Percentiles rank a stretch among this genome's conserved stretches.
Evolutionary conservation across 2,329 filamentous ascomycete species (phyloP).

Genomic region (Fusarium anguioides): DNA sequence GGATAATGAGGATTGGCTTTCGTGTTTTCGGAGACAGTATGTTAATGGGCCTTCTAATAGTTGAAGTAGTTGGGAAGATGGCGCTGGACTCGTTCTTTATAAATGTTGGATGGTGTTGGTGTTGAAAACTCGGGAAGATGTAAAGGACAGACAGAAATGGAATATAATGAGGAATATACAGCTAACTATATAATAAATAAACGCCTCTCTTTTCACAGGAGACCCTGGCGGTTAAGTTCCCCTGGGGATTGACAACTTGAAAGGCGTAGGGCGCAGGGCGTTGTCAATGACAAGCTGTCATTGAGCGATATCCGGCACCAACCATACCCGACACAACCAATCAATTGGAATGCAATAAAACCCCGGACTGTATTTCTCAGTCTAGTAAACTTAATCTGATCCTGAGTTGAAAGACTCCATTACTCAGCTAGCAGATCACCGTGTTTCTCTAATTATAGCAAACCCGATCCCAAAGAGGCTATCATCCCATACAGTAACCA

Average conservation of each 20-base stretch:
- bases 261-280: conserved; percentile 11
- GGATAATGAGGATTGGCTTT: conserved; percentile 45
- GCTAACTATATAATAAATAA: rapidly evolving
- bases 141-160: not conserved
- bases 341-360: not conserved
- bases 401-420: not conserved
- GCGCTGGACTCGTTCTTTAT: not conserved
- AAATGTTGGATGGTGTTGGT: not conserved
- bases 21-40: conserved; percentile 35
- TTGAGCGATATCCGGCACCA: not conserved
- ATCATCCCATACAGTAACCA: not conserved
- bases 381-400: not conserved
- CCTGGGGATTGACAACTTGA: rapidly evolving
- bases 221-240: not conserved
- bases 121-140: not conserved
- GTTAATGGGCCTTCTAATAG: not conserved
- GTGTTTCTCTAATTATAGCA: not conserved
- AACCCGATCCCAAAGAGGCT: not conserved
- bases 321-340: not conserved
- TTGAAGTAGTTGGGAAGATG: not conserved
- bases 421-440: not conserved
- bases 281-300: too few relatives aligned
- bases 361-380: not conserved
- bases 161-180: not conserved
- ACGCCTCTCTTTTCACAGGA: not conserved